Evolutionary conservation across 139 green algal genomes (phyloP), one percentile per base, ranked within the genome.

Genomic region (Haematococcus lacustris): DNA sequence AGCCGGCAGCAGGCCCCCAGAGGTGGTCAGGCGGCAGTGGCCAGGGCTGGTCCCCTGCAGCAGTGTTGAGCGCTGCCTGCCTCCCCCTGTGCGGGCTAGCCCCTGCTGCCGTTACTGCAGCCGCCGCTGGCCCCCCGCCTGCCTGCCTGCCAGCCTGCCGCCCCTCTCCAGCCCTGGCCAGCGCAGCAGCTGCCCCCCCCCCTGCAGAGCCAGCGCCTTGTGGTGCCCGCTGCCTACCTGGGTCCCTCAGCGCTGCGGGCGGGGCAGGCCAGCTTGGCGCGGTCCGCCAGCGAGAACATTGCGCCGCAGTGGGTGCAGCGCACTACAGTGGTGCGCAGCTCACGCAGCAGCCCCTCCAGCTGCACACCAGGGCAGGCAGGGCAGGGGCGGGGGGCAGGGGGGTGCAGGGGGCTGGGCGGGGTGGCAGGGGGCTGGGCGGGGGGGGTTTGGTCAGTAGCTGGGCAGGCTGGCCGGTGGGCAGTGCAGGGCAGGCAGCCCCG

Each of bases 201-300:
- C 5, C n/a, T n/a, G 26, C 25, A 37, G 57, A 35, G 57, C 57
- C 9, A 30, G 17, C 9, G 28, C 57, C 25, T 9, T 65, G 57
- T 5, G 28, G 57, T 33, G 28, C 4, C 34, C 40, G 30, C 53
- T 64, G 13, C 21, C 53, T 64, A 21, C 53, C 13, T 64, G 53
- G 53, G 53, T 21, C 53, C 53, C 53, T 26, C 53, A 64, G 53
- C 53, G 4, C 23, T 34, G 28, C 64, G 39, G 23, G 65, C 51
- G 0, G 69, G 51, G 0, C 51, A 38, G 35, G 64, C 65, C 0
- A 79, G 47, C 68, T 75, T 79, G 26, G 60, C 21, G 0, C 60
- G 41, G 38, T 79, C 74, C 17, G 74, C 68, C 47, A 79, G 50
- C 33, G 69, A 76, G 70, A 73, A 80, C 28, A 80, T 70, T 9